phyloP scores from a whole-genome alignment of 805 yeast genomes.

The Suhomyces pyralidae region DNA sequence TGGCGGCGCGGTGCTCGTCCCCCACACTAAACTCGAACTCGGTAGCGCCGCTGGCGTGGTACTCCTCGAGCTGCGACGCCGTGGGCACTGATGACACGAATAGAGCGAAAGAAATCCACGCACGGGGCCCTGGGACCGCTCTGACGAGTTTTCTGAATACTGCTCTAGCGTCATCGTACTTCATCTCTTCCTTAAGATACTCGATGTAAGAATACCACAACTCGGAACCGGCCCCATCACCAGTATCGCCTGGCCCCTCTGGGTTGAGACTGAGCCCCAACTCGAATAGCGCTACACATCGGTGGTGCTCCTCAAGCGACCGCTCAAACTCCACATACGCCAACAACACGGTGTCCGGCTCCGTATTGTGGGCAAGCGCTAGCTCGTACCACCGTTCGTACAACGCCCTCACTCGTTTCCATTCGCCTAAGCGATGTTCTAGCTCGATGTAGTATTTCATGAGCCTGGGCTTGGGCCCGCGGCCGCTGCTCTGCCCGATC shows the following conservation, averaged over 20 bases:
- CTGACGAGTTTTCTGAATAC: constrained; percentile 43
- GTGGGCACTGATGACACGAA: constrained; percentile 70
- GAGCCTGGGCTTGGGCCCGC: constrained; percentile 54
- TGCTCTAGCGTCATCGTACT: constrained; percentile 53
- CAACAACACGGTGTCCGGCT: constrained; percentile 45
- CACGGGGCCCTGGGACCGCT: constrained; percentile 29
- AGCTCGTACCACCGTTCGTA: constrained; percentile 63
- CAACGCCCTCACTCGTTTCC: constrained; percentile 72
- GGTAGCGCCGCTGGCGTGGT: constrained; percentile 42
- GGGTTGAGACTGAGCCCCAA: constrained; percentile 34
- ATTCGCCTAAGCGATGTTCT: constrained; percentile 69
- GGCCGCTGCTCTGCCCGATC: constrained; percentile 48
- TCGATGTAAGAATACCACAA: constrained; percentile 44
- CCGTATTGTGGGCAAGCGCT: constrained; percentile 11
- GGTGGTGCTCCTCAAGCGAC: constrained; percentile 60
- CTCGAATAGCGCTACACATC: constrained; percentile 63
- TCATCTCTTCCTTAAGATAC: constrained; percentile 57
- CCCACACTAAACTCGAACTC: constrained; percentile 53
- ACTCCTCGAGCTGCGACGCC: constrained; percentile 36
- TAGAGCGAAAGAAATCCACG: constrained; percentile 67
- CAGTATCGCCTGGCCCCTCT: background rate
- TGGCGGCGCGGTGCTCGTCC: constrained; percentile 47
- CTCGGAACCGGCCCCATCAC: too few species aligned
- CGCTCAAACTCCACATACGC: constrained; percentile 69
- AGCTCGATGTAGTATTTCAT: constrained; percentile 63